Percentiles rank a stretch among this genome's conserved stretches.
Conservation (phyloP, 441 rosid genomes). For the Arabidopsis lyrata region DNA sequence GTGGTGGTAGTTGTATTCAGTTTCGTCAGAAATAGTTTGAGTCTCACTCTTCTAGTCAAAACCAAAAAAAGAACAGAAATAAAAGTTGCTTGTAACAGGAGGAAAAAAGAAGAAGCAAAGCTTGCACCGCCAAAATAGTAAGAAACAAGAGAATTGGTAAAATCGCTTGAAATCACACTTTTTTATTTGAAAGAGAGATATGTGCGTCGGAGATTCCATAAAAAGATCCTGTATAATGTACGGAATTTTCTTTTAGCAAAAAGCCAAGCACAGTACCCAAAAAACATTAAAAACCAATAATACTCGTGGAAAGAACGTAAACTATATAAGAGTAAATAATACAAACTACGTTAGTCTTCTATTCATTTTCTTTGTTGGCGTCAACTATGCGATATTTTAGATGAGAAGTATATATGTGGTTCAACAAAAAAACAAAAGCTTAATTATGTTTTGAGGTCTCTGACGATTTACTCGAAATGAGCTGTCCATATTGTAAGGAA, state of each 20-base stretch:
- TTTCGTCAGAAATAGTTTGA: not conserved
- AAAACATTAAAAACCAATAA: not conserved
- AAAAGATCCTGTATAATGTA: not conserved
- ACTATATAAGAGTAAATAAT: not conserved
- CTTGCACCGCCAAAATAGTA: constrained; percentile 31
- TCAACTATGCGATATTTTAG: not conserved
- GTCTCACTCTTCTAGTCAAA: constrained; percentile 7
- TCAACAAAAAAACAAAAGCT: constrained; percentile 7
- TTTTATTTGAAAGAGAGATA: not conserved
- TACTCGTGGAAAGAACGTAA: not conserved
- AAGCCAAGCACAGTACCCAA: not conserved
- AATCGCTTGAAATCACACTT: not conserved
- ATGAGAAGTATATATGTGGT: constrained; percentile 15
- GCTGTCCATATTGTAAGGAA: constrained; percentile 34
- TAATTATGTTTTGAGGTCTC: constrained; percentile 1
- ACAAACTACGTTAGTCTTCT: not conserved
- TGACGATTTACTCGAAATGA: constrained; percentile 22
- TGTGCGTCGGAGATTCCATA: not conserved
- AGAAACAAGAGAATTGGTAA: not conserved
- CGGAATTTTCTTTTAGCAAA: not conserved
- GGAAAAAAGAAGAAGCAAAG: not conserved
- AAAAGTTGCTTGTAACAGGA: not conserved
- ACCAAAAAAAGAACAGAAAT: not conserved
- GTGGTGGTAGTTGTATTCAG: constrained; percentile 4
- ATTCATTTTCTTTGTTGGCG: not conserved